These are phyloP conservation scores for Corchorus olitorius DNA, from an alignment of 345 rosid genomes.

Conservation along the genomic window DNA sequence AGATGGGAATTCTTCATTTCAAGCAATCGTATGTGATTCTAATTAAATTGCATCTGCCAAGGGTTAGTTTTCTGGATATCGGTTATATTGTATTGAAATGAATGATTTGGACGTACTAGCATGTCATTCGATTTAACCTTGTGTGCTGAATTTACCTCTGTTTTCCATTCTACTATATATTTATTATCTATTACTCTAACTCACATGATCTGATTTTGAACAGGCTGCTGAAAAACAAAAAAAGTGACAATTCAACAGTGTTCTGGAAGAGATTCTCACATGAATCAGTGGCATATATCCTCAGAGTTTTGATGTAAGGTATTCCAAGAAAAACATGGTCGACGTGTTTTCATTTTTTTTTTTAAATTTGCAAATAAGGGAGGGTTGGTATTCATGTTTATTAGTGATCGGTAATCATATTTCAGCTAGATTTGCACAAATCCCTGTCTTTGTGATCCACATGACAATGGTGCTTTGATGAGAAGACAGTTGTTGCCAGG, in stretches of 20 bases:
- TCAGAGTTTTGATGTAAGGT: neutral
- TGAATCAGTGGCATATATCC: neutral
- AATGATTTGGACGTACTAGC: neutral
- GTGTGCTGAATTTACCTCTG: neutral
- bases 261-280: neutral
- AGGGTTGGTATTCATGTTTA: neutral
- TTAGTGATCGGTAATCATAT: neutral
- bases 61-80: neutral
- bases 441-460: neutral
- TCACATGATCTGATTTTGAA: neutral
- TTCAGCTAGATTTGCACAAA: neutral
- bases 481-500: neutral
- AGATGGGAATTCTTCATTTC: neutral
- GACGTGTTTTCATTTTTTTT: neutral
- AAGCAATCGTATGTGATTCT: neutral
- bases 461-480: neutral
- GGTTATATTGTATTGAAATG: neutral
- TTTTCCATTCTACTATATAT: neutral
- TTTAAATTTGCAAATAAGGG: neutral
- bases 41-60: neutral
- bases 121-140: neutral
- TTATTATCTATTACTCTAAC: neutral
- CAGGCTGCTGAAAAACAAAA: constrained; percentile 10
- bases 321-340: neutral
- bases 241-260: neutral